phyloP scores from a whole-genome alignment of 129 eudicot species.

The Gnaphalium uliginosum region DNA sequence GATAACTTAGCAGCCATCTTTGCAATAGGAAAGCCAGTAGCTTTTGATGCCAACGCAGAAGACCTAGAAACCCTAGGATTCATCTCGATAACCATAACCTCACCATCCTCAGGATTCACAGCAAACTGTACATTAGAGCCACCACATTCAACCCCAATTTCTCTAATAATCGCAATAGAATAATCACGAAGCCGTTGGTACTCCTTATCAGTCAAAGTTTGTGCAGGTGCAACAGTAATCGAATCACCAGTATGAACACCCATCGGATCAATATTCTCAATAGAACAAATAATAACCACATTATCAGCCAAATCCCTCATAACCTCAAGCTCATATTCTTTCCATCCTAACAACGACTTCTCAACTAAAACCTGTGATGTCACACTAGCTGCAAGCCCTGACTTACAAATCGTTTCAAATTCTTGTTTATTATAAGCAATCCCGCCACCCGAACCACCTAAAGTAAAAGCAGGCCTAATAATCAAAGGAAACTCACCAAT shows the following conservation, averaged over 20 bases:
- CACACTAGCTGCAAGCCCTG: slow-evolving; percentile 93
- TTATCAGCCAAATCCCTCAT: slow-evolving; percentile 98
- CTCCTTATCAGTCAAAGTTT: slow-evolving; percentile 88
- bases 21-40: slow-evolving; percentile 97
- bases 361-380: slow-evolving; percentile 91
- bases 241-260: slow-evolving; percentile 97
- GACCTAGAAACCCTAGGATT: slow-evolving; percentile 95
- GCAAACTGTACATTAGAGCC: slow-evolving; percentile 99
- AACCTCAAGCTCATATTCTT: slow-evolving; percentile 94
- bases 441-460: slow-evolving; percentile 98
- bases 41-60: slow-evolving; percentile 93
- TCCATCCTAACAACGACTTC: slow-evolving; percentile 94
- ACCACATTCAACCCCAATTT: slow-evolving; percentile 98
- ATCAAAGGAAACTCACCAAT: slow-evolving; percentile 96
- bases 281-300: slow-evolving; percentile 88
- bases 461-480: slow-evolving; percentile 88
- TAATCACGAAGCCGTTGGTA: slow-evolving; percentile 93
- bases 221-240: slow-evolving; percentile 97
- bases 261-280: slow-evolving; percentile 92
- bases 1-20: slow-evolving; percentile 98
- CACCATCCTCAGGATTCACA: slow-evolving; percentile 87
- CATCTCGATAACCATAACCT: slow-evolving; percentile 98
- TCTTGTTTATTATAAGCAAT: slow-evolving; percentile 93
- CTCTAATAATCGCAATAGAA: slow-evolving; percentile 94
- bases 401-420: slow-evolving; percentile 88